These are phyloP conservation scores for Hydrangea macrophylla DNA, from an alignment of 148 eudicot genomes.

Conservation along the genomic window DNA sequence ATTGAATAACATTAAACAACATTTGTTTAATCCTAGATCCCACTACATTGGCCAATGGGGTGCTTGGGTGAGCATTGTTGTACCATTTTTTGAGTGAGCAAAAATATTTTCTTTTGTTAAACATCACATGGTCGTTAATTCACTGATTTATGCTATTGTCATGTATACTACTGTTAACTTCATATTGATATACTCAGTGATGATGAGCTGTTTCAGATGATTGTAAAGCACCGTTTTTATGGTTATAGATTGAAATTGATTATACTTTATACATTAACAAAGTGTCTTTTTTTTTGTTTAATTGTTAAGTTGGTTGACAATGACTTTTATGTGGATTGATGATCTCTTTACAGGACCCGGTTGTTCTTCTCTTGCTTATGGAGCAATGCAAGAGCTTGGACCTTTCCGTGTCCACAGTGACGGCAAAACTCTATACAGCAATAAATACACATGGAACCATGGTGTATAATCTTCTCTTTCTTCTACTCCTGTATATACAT, in stretches of 20 bases:
- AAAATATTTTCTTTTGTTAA: background rate
- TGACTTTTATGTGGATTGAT: background rate
- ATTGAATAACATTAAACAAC: too few species aligned
- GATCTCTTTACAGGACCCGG: constrained; percentile 54
- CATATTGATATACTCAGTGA: too few species aligned
- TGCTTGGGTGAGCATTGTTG: too few species aligned
- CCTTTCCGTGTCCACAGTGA: constrained; percentile 78
- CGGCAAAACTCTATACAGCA: constrained; percentile 63
- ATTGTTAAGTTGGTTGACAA: background rate
- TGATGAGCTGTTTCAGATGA: too few species aligned
- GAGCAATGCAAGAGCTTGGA: constrained; percentile 81
- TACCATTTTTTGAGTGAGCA: too few species aligned
- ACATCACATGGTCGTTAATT: background rate
- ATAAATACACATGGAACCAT: constrained; percentile 66
- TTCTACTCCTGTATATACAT: background rate
- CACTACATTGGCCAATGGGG: too few species aligned
- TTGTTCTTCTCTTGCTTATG: constrained; percentile 83
- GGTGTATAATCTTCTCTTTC: constrained; percentile 28
- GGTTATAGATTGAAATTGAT: background rate
- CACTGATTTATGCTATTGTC: background rate
- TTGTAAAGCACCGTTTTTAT: too few species aligned
- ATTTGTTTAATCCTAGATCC: too few species aligned
- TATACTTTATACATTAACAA: too few species aligned
- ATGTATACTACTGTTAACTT: background rate
- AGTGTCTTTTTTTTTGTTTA: background rate